A percentile compares a stretch with the other conserved stretches of the same genome.
Conservation (phyloP, 2,329 filamentous ascomycete genomes). For the Xenoacremonium recifei region DNA sequence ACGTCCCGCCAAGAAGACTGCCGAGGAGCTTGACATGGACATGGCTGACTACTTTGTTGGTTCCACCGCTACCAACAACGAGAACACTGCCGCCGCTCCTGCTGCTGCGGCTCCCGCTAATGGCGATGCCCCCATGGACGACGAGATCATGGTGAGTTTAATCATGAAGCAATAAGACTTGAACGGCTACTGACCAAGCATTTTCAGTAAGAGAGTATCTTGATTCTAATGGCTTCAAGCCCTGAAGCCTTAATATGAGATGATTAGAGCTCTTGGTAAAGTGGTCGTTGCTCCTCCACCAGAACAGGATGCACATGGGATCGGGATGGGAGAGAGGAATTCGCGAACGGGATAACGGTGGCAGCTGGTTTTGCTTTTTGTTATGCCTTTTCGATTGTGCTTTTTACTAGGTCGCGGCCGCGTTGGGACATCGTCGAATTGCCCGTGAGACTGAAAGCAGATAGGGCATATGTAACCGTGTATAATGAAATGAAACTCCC, state of each 20-base stretch:
- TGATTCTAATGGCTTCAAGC: too few relatives aligned
- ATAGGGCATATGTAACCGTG: too few relatives aligned
- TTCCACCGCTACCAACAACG: constrained; percentile 40
- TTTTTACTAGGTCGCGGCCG: constrained; percentile 8
- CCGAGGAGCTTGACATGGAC: constrained; percentile 93
- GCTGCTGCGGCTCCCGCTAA: constrained; percentile 47
- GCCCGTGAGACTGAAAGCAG: not conserved
- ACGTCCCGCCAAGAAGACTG: constrained; percentile 79
- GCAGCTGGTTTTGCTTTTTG: constrained; percentile 26
- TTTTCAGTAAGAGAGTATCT: too few relatives aligned
- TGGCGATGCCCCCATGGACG: constrained; percentile 64
- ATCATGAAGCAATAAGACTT: too few relatives aligned
- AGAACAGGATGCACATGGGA: too few relatives aligned
- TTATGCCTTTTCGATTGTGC: constrained; percentile 17
- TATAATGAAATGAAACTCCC: too few relatives aligned
- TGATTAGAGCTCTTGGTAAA: too few relatives aligned
- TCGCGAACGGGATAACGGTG: constrained; percentile 14
- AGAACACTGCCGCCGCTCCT: constrained; percentile 43
- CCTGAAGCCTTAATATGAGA: too few relatives aligned
- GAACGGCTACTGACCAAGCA: too few relatives aligned
- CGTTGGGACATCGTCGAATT: not conserved
- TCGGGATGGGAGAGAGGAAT: constrained; percentile 12
- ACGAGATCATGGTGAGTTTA: constrained; percentile 55
- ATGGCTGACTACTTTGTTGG: constrained; percentile 92
- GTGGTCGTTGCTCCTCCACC: too few relatives aligned